Conservation (phyloP, 352 stramenopile genomes). For the Lagenidium giganteum region DNA sequence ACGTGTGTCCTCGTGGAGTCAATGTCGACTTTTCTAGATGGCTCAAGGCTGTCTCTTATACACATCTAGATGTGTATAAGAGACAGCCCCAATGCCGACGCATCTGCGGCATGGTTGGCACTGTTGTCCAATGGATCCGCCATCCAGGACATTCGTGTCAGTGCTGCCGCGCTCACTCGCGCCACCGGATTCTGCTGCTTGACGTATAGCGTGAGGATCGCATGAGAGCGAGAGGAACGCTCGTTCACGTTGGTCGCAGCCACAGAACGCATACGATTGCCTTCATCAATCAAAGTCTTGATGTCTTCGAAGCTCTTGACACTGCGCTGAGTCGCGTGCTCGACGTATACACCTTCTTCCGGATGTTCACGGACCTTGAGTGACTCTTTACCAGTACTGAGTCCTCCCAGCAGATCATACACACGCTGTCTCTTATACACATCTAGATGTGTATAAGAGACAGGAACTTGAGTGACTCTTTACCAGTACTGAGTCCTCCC, state of each 20-base stretch:
- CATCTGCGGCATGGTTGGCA: too few relatives aligned
- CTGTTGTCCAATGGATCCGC: background rate
- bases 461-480: constrained; percentile 66
- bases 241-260: constrained; percentile 37
- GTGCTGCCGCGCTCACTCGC: constrained; percentile 6
- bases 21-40: constrained; percentile 25
- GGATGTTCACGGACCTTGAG: constrained; percentile 75
- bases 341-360: constrained; percentile 58
- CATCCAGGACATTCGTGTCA: constrained; percentile 10
- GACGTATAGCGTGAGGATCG: constrained; percentile 58
- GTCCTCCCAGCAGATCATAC: background rate
- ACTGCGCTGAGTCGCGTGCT: constrained; percentile 40
- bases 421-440: too few relatives aligned
- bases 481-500: constrained; percentile 6
- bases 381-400: constrained; percentile 28
- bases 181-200: constrained; percentile 20
- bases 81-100: constrained; percentile 16
- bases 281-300: constrained; percentile 52
- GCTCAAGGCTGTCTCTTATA: too few relatives aligned
- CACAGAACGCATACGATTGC: constrained; percentile 50
- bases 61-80: too few relatives aligned
- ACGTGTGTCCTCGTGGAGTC: too few relatives aligned
- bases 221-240: constrained; percentile 55
- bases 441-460: too few relatives aligned
- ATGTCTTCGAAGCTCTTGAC: constrained; percentile 49